Percentiles rank a stretch among this genome's conserved stretches.
Evolutionary conservation across 768 basidiomycete species (phyloP).

Genomic region (Suillus subluteus): DNA sequence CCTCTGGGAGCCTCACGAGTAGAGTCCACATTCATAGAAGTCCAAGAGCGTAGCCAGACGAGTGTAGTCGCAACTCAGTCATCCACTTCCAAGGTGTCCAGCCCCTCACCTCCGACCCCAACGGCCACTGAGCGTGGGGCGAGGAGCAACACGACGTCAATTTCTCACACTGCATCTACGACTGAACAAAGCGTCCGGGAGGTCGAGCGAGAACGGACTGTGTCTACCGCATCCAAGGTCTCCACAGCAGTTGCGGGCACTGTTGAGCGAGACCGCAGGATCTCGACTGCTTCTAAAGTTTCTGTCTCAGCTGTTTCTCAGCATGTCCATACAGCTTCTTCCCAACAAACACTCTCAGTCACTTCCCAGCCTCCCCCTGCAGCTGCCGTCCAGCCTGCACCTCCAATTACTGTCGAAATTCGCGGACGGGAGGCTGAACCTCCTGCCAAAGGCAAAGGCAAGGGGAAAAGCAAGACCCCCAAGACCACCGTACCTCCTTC

Average conservation of each 20-base stretch:
- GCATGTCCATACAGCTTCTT: not conserved
- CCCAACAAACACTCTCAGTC: conserved; percentile 21
- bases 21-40: conserved; percentile 33
- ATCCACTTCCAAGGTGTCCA: conserved; percentile 19
- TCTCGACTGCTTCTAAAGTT: conserved; percentile 34
- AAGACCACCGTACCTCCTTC: conserved; percentile 30
- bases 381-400: not conserved
- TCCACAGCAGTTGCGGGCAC: conserved; percentile 24
- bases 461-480: conserved; percentile 15
- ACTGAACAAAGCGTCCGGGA: conserved; percentile 26
- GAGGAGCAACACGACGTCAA: not conserved
- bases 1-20: conserved; percentile 33
- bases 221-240: conserved; percentile 30
- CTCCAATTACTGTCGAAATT: conserved; percentile 2
- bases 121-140: not conserved
- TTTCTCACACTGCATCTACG: conserved; percentile 13
- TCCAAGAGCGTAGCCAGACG: conserved; percentile 30
- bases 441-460: conserved; percentile 29
- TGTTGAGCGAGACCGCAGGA: conserved; percentile 31
- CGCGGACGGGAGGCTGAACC: conserved; percentile 19
- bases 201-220: conserved; percentile 26
- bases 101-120: conserved; percentile 20
- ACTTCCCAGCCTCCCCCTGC: not conserved
- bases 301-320: conserved; percentile 40
- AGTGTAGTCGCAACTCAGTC: conserved; percentile 25